Base-by-base conservation (phyloP, 139 green algal species). In the Tetradesmus lagerheimii region DNA sequence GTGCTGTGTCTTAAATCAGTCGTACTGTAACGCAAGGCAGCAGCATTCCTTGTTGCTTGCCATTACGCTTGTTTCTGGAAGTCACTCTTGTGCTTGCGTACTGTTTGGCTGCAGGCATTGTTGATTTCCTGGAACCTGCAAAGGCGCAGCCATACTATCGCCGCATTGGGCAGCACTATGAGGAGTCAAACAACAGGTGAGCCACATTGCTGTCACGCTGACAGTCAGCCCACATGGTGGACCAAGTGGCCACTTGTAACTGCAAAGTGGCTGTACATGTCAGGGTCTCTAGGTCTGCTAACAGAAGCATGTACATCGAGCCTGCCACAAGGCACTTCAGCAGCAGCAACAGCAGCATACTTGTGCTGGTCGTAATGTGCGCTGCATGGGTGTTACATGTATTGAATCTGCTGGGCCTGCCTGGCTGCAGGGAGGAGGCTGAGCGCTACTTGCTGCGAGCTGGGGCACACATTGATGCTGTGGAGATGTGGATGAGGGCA, bases 371-470 rank as follows among this genome's bases (percentile, higher is more conserved):
- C 8, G 43, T 50, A 4, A 4, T 50, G 43, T 8, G 43, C 5
- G 43, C 43, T 50, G 43, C 4, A 14, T 50, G 43, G n/a, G n/a
- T n/a, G n/a, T n/a, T n/a, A n/a, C n/a, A n/a, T n/a, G 27, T 75
- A 16, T 31, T 75, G 64, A 14, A 23, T 4, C 71, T 79, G n/a
- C 71, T 79, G n/a, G n/a, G 4, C 9, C 18, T 83, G 78, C 79
- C 39, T 74, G 43, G 18, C n/a, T 86, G 43, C n/a, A 66, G 43
- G 71, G 67, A 83, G n/a, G 95, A 97, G 88, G 95, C 96, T 31
- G 96, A 98, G 95, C 83, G 89, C 3, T 97, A 94, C 93, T 96
- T 94, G 91, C 88, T 98, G 67, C 94, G 94, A 71, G 95, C 96
- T 34, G 92, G 91, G 39, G 84, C 94, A 89, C 90, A 93, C 0